Evolutionary conservation across 805 yeast species (phyloP), one percentile per base, ranked within the genome.

Genomic region (Candida rishiriensis): DNA sequence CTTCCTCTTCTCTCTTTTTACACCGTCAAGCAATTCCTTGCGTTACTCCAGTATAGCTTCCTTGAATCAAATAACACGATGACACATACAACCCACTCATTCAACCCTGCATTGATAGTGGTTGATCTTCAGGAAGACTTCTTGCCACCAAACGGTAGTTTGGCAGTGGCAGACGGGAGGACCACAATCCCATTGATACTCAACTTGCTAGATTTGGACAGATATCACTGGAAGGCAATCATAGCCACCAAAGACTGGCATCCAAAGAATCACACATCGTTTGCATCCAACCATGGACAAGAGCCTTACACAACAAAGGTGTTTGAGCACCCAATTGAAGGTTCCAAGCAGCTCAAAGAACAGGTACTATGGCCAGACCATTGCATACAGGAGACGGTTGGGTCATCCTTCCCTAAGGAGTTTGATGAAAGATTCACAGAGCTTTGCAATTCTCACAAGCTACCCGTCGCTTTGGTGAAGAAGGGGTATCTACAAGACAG

Each of bases 201-300:
- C 29, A 55, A 70, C 1, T 63, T 88, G 35, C 52, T 80, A 10
- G 60, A 71, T 28, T 57, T 65, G 13, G 43, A 60, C 0, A 50
- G 60, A 33, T 71, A 66, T 42, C 59, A 71, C 4, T 89, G 93
- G 91, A 69, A 71, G 36, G 65, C 79, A 7, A 69, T 88, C 1
- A 76, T 85, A 0, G 82, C 87, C 33, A 83, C 95, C 2, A 80
- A 83, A 58, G 98, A 90, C 59, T 88, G 95, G 93, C 98, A 90
- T 61, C 95, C 97, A 0, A 34, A 50, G 11, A 71, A 77, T 54
- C 98, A 90, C 60, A 71, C 75, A 0, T 88, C 96, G 8, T 90
- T 90, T 71, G 96, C 97, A 0, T 72, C 83, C 0, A 75, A 73
- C 38, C 89, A 88, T 56, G 59, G 51, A 31, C 63, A 50, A 21